Base-by-base conservation (phyloP, 495 filamentous ascomycete species). In the Hamigera avellanea region DNA sequence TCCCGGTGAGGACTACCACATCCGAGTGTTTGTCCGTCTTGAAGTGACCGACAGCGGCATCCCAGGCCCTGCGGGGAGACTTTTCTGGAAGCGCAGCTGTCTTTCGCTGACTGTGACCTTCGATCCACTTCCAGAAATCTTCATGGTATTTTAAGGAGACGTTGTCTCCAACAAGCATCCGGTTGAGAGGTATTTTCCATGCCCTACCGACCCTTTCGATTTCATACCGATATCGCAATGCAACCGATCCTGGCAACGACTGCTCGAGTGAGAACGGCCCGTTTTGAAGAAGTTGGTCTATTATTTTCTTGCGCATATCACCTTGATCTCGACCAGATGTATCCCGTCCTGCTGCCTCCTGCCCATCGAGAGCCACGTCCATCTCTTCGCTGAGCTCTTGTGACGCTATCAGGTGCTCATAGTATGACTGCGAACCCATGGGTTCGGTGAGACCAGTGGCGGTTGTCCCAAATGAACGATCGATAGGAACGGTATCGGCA, bases 181-280 rank as follows among this genome's bases (percentile, higher is more conserved):
- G 34, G 5, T 53, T 39, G 6, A 62, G 37, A 10, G 60, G 45
- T 2, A 70, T 43, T 9, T 46, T 35, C 53, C 59, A 70, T 1
- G 51, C 41, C 9, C 52, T 46, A 6, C 51, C 54, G 15, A 70
- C 49, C 15, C 66, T 49, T 19, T 57, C 55, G 32, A 70, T 19
- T 36, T 70, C 69, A 37, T 69, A 70, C 2, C 66, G 50, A 30
- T 62, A 56, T 6, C 64, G 50, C 16, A 73, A 42, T 3, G 61
- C 52, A 2, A 68, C 42, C 12, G 44, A 54, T 6, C 35, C 33
- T 3, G 50, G 38, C 12, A 65, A 45, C 3, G 46, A 39, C 8
- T 57, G 43, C 9, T 49, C 39, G 7, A 42, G 25, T 2, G 59
- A 47, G 31, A 68, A 68, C 0, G 64, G 64, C 0, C 61, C 61